phyloP scores from a whole-genome alignment of 2,329 filamentous ascomycete genomes.

The Pseudocercospora crystallina region DNA sequence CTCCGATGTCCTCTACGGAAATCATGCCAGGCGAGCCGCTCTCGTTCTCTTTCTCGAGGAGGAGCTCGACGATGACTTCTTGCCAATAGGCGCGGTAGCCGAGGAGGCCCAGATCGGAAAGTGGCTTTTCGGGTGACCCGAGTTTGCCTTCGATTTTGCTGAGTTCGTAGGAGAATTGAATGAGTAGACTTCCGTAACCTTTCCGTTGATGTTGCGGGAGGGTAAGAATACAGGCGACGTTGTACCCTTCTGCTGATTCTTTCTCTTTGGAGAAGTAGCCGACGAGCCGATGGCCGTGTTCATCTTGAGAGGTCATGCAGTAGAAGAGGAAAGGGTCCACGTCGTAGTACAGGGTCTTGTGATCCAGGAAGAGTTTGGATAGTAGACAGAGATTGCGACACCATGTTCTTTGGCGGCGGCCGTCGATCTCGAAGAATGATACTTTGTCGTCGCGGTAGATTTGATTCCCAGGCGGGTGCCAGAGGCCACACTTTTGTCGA shows the following conservation, averaged over 20 bases:
- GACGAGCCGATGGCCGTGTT: constrained; percentile 90
- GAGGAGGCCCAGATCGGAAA: constrained; percentile 87
- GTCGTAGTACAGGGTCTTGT: constrained; percentile 98
- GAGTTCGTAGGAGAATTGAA: constrained; percentile 96
- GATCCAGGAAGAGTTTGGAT: constrained; percentile 94
- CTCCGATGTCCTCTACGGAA: constrained; percentile 82
- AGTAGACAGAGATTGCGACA: constrained; percentile 93
- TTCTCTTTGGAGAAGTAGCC: constrained; percentile 99
- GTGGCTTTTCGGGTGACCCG: constrained; percentile 92
- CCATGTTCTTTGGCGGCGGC: constrained; percentile 89
- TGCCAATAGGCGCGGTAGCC: constrained; percentile 98
- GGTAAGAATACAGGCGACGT: constrained; percentile 95
- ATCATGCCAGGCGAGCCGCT: constrained; percentile 60
- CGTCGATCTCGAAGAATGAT: constrained; percentile 97
- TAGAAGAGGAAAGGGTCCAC: constrained; percentile 99
- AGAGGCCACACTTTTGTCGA: constrained; percentile 81
- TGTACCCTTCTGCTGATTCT: constrained; percentile 94
- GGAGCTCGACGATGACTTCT: constrained; percentile 83
- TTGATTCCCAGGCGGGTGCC: constrained; percentile 94
- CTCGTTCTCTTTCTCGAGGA: constrained; percentile 64
- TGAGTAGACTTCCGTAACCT: constrained; percentile 87
- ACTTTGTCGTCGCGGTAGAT: constrained; percentile 94
- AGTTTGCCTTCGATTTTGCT: constrained; percentile 93
- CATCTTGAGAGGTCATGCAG: constrained; percentile 88
- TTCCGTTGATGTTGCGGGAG: constrained; percentile 94